These are phyloP conservation scores for Fusarium transvaalense DNA, from an alignment of 2,329 filamentous ascomycete species.

Conservation along the genomic window DNA sequence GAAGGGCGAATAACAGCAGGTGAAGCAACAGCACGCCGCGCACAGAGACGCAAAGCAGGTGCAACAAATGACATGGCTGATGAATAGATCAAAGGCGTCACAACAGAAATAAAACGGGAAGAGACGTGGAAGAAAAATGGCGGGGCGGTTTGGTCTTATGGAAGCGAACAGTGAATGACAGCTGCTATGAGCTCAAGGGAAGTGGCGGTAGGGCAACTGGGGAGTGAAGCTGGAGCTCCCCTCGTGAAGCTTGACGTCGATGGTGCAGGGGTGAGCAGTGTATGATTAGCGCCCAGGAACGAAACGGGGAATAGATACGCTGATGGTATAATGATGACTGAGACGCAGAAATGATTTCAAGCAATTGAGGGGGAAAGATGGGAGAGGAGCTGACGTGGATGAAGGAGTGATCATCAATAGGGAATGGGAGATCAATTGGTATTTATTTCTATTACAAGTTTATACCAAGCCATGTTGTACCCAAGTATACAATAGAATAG, in stretches of 20 bases:
- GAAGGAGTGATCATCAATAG: neutral
- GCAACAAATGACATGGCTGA: constrained; percentile 42
- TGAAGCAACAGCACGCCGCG: constrained; percentile 45
- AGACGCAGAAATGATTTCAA: constrained; percentile 1
- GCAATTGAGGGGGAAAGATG: neutral
- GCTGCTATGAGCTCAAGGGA: constrained; percentile 23
- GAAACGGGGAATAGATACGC: constrained; percentile 39
- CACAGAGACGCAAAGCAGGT: constrained; percentile 49
- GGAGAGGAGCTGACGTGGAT: constrained; percentile 8
- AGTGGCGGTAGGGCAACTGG: constrained; percentile 20
- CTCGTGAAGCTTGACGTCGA: constrained; percentile 37
- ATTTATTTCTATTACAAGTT: constrained; percentile 7
- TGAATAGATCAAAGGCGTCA: constrained; percentile 6
- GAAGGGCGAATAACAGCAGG: constrained; percentile 40
- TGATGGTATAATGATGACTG: constrained; percentile 14
- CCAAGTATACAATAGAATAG: neutral
- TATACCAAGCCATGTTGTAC: neutral
- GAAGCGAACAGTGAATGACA: constrained; percentile 20
- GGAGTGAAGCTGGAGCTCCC: constrained; percentile 35
- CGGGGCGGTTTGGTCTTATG: constrained; percentile 22
- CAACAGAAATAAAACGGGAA: neutral
- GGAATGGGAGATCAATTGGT: constrained; percentile 7
- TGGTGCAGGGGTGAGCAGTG: constrained; percentile 30
- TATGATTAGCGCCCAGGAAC: constrained; percentile 32
- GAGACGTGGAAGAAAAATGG: neutral